Evolutionary conservation across 2,329 filamentous ascomycete species (phyloP), one percentile per base, ranked within the genome.

Genomic region (Tolypocladium album): DNA sequence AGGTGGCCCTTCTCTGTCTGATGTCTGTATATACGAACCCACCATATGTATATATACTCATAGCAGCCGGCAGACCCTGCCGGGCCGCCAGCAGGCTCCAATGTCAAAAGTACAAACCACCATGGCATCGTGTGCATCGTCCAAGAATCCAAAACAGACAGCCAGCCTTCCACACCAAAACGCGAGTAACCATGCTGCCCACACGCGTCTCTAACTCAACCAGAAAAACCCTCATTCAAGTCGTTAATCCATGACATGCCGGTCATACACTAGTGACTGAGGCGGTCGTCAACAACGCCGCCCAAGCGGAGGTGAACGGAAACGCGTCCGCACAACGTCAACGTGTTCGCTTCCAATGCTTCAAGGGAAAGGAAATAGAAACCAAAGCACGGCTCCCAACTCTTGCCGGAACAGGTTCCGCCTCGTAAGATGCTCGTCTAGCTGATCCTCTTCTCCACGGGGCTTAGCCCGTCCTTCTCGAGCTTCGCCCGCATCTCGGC

Each of bases 381-480:
- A n/a, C 40, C 31, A 53, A 36, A 20, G 9, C 31, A 11, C 4
- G 27, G 27, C 17, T 11, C 31, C 50, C 50, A 38, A n/a, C 50
- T 55, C 50, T 55, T 55, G 50, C 20, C 31, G 50, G 31, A 53
- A 36, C 20, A 15, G 11, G 7, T 55, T 38, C 50, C 50, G 31
- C 31, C 31, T 13, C 11, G 20, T 34, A 17, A n/a, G 15, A 34
- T 15, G 36, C 20, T 20, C 59, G 11, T 75, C 24, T 71, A 85
- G 69, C 80, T 84, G 60, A 78, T 73, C 65, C 80, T 74, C 67
- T 76, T 78, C 59, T 81, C 81, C 58, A 75, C 66, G 50, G 72
- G 67, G 57, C 67, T 71, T 56, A 75, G 64, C 1, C 74, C 75
- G 34, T 79, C 79, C 64, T 75, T 78, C 64, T 79, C 79, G 45